Evolutionary conservation across 1,284 basidiomycete genomes (phyloP).

Genomic region (Quambalaria eucalypti): DNA sequence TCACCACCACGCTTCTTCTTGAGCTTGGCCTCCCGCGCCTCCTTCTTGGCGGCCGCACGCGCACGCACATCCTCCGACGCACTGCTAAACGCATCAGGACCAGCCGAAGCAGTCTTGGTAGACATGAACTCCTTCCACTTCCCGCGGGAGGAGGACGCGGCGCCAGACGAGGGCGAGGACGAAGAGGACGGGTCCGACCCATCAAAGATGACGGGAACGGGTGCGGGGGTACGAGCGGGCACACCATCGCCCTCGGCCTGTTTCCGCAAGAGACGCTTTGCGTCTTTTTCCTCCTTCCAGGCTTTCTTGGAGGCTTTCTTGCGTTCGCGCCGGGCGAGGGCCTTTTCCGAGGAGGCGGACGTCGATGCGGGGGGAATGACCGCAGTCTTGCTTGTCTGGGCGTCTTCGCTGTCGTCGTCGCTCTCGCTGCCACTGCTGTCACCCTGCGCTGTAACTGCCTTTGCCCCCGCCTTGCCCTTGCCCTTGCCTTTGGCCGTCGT

Average conservation of each 20-base stretch:
- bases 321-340: neutral
- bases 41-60: neutral
- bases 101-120: neutral
- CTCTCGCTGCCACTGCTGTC: neutral
- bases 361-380: neutral
- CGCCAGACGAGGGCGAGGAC: neutral
- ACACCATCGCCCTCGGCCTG: too few relatives aligned
- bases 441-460: neutral
- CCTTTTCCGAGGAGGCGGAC: neutral
- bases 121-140: slow-evolving; percentile 6
- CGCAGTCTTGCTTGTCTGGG: too few relatives aligned
- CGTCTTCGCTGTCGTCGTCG: neutral
- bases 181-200: neutral
- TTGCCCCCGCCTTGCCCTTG: neutral
- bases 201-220: neutral
- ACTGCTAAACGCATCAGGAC: neutral
- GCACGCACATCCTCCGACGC: neutral
- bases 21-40: neutral
- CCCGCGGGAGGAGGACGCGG: neutral
- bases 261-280: too few relatives aligned
- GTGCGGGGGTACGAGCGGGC: too few relatives aligned
- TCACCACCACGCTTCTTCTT: slow-evolving; percentile 1
- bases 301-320: neutral
- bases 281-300: neutral
- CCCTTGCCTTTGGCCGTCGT: neutral